Evolutionary conservation across 2,329 filamentous ascomycete genomes (phyloP).

Genomic region (Claviceps fusiformis): DNA sequence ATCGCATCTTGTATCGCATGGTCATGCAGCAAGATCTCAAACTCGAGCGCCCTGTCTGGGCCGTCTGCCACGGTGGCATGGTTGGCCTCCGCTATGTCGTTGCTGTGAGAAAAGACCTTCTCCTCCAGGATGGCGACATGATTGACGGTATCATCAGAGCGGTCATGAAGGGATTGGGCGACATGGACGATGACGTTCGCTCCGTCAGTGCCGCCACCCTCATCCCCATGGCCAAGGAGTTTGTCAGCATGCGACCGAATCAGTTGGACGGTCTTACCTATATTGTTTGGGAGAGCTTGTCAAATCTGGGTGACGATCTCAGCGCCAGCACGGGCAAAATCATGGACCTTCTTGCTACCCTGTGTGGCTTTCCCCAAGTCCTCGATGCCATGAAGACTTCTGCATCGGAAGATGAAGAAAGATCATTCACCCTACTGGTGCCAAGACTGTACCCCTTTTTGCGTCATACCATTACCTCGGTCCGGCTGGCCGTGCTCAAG

Average conservation of each 20-base stretch:
- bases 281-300: slow-evolving; percentile 95
- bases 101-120: slow-evolving; percentile 81
- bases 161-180: slow-evolving; percentile 87
- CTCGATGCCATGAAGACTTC: slow-evolving; percentile 88
- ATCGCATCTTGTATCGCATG: slow-evolving; percentile 72
- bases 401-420: slow-evolving; percentile 66
- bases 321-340: slow-evolving; percentile 96
- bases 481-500: slow-evolving; percentile 83
- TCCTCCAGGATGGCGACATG: slow-evolving; percentile 69
- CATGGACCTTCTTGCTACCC: slow-evolving; percentile 92
- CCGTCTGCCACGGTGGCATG: slow-evolving; percentile 96
- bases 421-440: slow-evolving; percentile 84
- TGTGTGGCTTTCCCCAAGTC: slow-evolving; percentile 89
- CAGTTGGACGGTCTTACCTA: slow-evolving; percentile 73
- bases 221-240: slow-evolving; percentile 90
- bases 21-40: slow-evolving; percentile 80
- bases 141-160: slow-evolving; percentile 87
- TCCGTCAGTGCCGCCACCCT: slow-evolving; percentile 95
- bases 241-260: slow-evolving; percentile 69
- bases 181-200: slow-evolving; percentile 88
- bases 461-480: slow-evolving; percentile 91
- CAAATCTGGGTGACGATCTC: slow-evolving; percentile 90
- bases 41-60: slow-evolving; percentile 67
- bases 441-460: slow-evolving; percentile 92
- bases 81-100: slow-evolving; percentile 91